A percentile compares a stretch with the other conserved stretches of the same genome.
Evolutionary conservation across 2,329 filamentous ascomycete genomes (phyloP).

Genomic region (Huntiella omanensis): DNA sequence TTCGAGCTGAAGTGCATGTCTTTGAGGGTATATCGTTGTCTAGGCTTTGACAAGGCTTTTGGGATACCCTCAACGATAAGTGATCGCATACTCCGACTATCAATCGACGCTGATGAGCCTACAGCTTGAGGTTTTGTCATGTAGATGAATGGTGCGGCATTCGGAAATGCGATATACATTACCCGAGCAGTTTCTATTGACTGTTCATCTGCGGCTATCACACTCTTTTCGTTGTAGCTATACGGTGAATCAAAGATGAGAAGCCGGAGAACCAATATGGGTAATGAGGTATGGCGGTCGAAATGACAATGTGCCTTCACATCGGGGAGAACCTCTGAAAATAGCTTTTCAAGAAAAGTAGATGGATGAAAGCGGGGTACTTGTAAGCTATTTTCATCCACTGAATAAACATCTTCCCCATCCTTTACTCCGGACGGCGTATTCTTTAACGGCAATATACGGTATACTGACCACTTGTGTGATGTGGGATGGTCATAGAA

Average conservation of each 20-base stretch:
- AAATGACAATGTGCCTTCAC: slow-evolving; percentile 74
- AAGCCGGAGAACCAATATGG: slow-evolving; percentile 57
- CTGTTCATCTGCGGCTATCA: neutral
- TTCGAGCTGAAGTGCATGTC: slow-evolving; percentile 50
- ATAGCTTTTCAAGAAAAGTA: slow-evolving; percentile 59
- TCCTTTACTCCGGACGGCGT: slow-evolving; percentile 15
- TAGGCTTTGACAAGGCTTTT: slow-evolving; percentile 59
- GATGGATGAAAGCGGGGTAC: slow-evolving; percentile 62
- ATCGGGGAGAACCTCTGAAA: slow-evolving; percentile 54
- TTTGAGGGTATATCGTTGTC: slow-evolving; percentile 51
- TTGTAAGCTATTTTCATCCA: slow-evolving; percentile 27
- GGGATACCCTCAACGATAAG: slow-evolving; percentile 64
- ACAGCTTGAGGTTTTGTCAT: slow-evolving; percentile 32
- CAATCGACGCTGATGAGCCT: slow-evolving; percentile 24
- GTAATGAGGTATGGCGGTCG: slow-evolving; percentile 48
- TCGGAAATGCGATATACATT: slow-evolving; percentile 66
- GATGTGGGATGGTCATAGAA: slow-evolving; percentile 45
- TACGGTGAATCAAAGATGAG: slow-evolving; percentile 70
- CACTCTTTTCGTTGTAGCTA: slow-evolving; percentile 13
- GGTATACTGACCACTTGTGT: slow-evolving; percentile 45
- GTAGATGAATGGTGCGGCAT: slow-evolving; percentile 60
- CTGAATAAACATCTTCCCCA: slow-evolving; percentile 14
- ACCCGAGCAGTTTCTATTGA: slow-evolving; percentile 34
- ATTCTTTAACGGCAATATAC: slow-evolving; percentile 32
- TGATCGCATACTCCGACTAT: slow-evolving; percentile 45